Conservation (phyloP, 148 eudicot genomes). For the Silene uniflora region DNA sequence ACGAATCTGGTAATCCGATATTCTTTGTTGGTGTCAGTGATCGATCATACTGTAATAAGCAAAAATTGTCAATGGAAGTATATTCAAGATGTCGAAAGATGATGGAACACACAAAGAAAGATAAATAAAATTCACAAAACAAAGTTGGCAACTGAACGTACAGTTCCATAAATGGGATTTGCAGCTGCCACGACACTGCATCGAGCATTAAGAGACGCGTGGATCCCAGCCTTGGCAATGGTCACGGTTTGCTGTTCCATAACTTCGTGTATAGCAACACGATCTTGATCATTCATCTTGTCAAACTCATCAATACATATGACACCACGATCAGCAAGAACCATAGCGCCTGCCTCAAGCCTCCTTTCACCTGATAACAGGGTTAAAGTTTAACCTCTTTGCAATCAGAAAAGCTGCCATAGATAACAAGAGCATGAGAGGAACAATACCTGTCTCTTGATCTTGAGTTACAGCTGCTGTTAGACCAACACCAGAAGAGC, state of each 20-base stretch:
- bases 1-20: conserved; percentile 93
- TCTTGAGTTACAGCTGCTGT: conserved; percentile 99
- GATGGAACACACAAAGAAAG: not conserved
- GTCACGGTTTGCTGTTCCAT: conserved; percentile 99
- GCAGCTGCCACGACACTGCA: conserved; percentile 99
- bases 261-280: conserved; percentile 99
- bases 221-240: conserved; percentile 99
- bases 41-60: conserved; percentile 76
- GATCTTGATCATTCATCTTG: conserved; percentile 99
- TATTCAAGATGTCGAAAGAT: not conserved
- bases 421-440: not conserved
- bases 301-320: conserved; percentile 99
- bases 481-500: conserved; percentile 98
- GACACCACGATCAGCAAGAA: conserved; percentile 98
- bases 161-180: conserved; percentile 98
- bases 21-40: conserved; percentile 98
- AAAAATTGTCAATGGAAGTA: not conserved
- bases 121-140: not conserved
- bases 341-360: conserved; percentile 99
- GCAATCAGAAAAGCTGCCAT: not conserved
- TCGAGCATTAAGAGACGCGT: conserved; percentile 97
- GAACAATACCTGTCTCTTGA: conserved; percentile 83
- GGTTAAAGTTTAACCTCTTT: not conserved
- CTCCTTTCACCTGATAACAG: conserved; percentile 78
- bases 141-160: conserved; percentile 33